These are phyloP conservation scores for Cyclotella kingstonii DNA, from an alignment of 108 stramenopile genomes.

Conservation along the genomic window DNA sequence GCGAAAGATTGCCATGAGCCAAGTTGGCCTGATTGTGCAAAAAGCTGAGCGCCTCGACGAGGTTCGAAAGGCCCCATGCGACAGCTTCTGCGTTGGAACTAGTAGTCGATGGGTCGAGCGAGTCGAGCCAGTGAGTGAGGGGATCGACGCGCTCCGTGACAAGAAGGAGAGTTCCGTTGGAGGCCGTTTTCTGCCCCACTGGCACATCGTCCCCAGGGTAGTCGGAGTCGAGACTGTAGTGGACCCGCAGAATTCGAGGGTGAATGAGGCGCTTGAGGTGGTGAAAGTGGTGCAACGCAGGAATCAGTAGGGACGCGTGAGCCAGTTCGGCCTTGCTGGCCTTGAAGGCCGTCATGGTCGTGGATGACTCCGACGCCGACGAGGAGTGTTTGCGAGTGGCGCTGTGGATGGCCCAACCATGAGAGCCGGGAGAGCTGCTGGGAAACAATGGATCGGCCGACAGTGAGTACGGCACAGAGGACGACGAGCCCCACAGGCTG, in stretches of 20 bases:
- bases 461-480: conserved; percentile 76
- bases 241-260: conserved; percentile 71
- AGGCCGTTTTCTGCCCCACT: conserved; percentile 9
- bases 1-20: conserved; percentile 71
- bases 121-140: conserved; percentile 61
- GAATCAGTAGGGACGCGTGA: conserved; percentile 59
- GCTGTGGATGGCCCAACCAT: conserved; percentile 75
- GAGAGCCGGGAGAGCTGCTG: conserved; percentile 45
- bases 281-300: conserved; percentile 82
- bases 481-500: conserved; percentile 62
- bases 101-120: conserved; percentile 10
- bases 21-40: conserved; percentile 77
- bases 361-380: conserved; percentile 27
- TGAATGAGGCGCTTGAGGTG: conserved; percentile 71
- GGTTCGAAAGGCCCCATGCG: conserved; percentile 77
- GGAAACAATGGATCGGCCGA: conserved; percentile 55
- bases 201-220: conserved; percentile 51
- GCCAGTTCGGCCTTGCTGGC: conserved; percentile 63
- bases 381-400: conserved; percentile 53
- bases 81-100: conserved; percentile 50
- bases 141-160: conserved; percentile 75
- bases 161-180: conserved; percentile 75
- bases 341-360: conserved; percentile 67
- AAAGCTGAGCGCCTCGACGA: conserved; percentile 72
- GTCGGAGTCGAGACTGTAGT: conserved; percentile 83